phyloP scores from a whole-genome alignment of 306 rosid species.

The Senna siamea region DNA sequence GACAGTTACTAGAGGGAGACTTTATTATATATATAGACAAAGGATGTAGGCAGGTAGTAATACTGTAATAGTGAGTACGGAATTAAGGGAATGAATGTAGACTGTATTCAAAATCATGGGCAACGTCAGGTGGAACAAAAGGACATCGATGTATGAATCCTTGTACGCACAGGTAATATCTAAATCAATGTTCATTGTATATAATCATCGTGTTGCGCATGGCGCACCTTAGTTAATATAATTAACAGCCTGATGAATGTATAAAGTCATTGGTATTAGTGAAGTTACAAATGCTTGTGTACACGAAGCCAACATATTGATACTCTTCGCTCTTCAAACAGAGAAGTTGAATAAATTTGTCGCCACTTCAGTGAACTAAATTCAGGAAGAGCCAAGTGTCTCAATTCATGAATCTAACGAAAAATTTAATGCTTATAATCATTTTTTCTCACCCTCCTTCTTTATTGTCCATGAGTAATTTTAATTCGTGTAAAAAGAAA shows the following conservation, averaged over 20 bases:
- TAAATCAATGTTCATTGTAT: constrained; percentile 63
- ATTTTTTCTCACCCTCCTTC: neutral
- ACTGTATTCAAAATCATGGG: constrained; percentile 30
- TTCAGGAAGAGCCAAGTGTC: constrained; percentile 2
- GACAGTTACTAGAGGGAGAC: constrained; percentile 21
- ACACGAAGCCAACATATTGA: neutral
- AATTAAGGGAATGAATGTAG: constrained; percentile 44
- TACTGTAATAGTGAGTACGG: neutral
- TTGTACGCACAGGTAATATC: constrained; percentile 36
- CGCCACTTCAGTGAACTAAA: neutral
- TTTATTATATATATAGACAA: constrained; percentile 33
- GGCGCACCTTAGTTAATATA: constrained; percentile 20
- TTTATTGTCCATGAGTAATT: neutral
- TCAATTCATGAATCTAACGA: neutral
- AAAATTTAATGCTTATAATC: neutral
- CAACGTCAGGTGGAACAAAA: constrained; percentile 43
- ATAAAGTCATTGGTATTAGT: neutral
- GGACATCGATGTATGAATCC: constrained; percentile 51
- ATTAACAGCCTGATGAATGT: neutral
- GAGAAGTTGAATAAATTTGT: neutral
- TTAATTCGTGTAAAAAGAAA: neutral
- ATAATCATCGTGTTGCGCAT: constrained; percentile 59
- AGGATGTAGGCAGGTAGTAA: constrained; percentile 26
- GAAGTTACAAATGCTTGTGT: neutral
- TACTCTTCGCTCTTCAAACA: neutral